Base-by-base conservation (phyloP, 495 filamentous ascomycete species). In the Lasiosphaeriaceae sp. region DNA sequence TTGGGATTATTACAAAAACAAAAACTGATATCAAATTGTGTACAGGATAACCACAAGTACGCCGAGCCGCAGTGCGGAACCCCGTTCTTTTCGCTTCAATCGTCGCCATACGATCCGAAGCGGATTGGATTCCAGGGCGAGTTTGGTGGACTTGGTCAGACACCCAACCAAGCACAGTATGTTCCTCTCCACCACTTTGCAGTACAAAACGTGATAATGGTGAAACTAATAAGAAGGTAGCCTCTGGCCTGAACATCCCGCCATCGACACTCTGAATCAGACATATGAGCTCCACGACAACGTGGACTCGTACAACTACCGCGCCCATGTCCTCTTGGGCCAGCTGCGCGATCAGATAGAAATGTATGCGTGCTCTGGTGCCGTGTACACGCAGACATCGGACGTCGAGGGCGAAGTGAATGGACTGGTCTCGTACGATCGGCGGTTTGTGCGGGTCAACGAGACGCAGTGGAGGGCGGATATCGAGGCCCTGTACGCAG, bases 391-490 rank as follows among this genome's bases (percentile, higher is more conserved):
- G 16, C 85, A 89, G 66, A 88, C 85, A 1, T 86, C 84, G 0
- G 85, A 89, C 62, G 85, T 89, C 11, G 86, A 89, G 66, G 85
- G 84, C n/a, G 86, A 89, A 68, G 81, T 88, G 46, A 89, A 89
- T 60, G 86, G 86, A 4, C 65, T 89, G 53, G 67, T 86, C 56
- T 87, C 84, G 2, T 87, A 87, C 55, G 85, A 89, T 68, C 81
- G 86, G 2, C 68, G 54, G 50, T 21, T 87, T 0, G 65, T 80
- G 52, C 71, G 84, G 19, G 75, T 80, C 2, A 70, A 88, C 64
- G 71, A 71, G 56, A 64, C 66, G 35, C 81, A 84, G 71, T 88
- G 86, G 86, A 74, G 73, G 54, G 63, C 55, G 2, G 86, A 88
- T 66, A 84, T 88, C 41, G 60, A 79, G 66, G 80, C 69, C 4